Percentiles rank a stretch among this genome's conserved stretches.
phyloP scores from a whole-genome alignment of 345 rosid species.

The Rhodamnia argentea region DNA sequence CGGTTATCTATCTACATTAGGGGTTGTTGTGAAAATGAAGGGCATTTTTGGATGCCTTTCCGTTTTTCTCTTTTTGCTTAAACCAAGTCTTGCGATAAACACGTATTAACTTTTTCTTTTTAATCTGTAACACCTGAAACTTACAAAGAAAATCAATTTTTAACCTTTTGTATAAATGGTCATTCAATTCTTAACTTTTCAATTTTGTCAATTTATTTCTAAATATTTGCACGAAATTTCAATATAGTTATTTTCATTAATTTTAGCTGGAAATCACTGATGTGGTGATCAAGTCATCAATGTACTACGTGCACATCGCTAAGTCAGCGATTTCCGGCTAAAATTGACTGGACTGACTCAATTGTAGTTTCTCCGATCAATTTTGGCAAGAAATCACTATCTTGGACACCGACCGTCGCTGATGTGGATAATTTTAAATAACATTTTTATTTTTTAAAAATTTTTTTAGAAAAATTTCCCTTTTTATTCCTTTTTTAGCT shows the following conservation, averaged over 20 bases:
- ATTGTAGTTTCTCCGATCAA: too few relatives aligned
- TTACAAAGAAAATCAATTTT: not conserved
- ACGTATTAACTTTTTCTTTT: too few relatives aligned
- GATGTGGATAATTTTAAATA: too few relatives aligned
- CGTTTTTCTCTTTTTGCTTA: too few relatives aligned
- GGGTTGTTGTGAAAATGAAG: too few relatives aligned
- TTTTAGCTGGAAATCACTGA: fast-evolving
- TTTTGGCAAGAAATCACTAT: too few relatives aligned
- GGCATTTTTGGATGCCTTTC: not conserved
- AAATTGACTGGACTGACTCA: fast-evolving
- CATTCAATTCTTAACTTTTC: not conserved
- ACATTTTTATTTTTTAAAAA: too few relatives aligned
- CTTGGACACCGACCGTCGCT: too few relatives aligned
- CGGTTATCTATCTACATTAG: too few relatives aligned
- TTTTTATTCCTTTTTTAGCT: too few relatives aligned
- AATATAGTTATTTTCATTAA: not conserved
- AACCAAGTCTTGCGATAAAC: too few relatives aligned
- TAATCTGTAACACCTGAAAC: not conserved
- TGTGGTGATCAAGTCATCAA: fast-evolving
- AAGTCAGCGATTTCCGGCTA: fast-evolving
- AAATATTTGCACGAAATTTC: not conserved
- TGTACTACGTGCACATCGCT: not conserved
- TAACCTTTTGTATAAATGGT: fast-evolving
- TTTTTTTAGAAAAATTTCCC: too few relatives aligned
- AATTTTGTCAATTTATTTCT: not conserved